Base-by-base conservation (phyloP, 2,329 filamentous ascomycete species). In the Chaetomiaceae sp. region DNA sequence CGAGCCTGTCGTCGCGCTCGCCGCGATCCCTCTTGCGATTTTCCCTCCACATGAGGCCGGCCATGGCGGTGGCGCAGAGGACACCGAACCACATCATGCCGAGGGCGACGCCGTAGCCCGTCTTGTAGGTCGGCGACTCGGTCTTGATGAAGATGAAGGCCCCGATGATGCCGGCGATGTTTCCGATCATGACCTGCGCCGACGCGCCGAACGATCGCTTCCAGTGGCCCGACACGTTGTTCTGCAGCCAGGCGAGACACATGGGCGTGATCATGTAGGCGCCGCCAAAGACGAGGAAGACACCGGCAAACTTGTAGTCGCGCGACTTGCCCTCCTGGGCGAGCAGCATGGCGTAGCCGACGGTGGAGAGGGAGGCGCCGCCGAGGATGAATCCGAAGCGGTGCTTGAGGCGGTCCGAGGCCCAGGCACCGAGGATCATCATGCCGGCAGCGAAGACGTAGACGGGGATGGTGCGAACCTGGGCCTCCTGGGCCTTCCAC, bases 171-270 rank as follows among this genome's bases (percentile, higher is more conserved):
- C 73, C 73, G 1, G 64, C 66, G 13, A 72, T n/a, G 63, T 79
- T 79, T 0, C 77, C 77, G 21, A 79, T 66, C 0, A 67, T 71
- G 32, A 79, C 73, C 61, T 79, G 76, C 58, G 77, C 71, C 1
- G 71, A 73, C 11, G 76, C 72, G 1, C 73, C 71, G 27, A 75
- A 73, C 4, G 76, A 71, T 38, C 74, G 73, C 62, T 80, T 81
- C 57, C 75, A 79, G 51, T 75, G 73, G 1, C 77, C 78, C 0
- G 73, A 72, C 1, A 80, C 63, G 54, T 81, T 80, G 65, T 79
- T 79, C 9, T 71, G 66, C 1, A 79, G 70, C 77, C 76, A 80
- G 2, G 69, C 71, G 14, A 79, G 60, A 1, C 64, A 60, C 27
- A 72, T 62, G 5, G 71, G 69, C 13, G 65, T 65, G 8, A 58